Evolutionary conservation across 257 asterid species (phyloP), one percentile per base, ranked within the genome.

Genomic region (Echium plantagineum): DNA sequence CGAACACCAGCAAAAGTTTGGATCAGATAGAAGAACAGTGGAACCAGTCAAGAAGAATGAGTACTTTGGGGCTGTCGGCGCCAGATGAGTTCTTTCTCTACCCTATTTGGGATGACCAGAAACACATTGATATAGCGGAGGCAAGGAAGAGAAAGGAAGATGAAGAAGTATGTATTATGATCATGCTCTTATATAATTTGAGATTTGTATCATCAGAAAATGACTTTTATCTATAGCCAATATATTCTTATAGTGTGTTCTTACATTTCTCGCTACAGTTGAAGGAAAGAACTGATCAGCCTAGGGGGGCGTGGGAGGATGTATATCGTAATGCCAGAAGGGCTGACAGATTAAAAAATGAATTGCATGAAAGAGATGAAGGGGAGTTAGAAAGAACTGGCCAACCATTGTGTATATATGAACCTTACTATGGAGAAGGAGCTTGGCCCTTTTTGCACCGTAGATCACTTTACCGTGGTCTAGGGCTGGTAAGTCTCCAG

Each of bases 361-460:
- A 78, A 16, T 80, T 86, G 77, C 99, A 81, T 55, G 99, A 89
- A 77, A 84, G 97, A 77, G 97, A 89, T 66, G 99, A 86, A 55
- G 97, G 91, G 58, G 99, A 93, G 72, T 94, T 93, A 54, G 97
- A 81, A 70, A 93, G 99, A 75, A 89, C 95, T 0, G 97, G 94
- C 57, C 99, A 93, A 67, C 94, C 97, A 7, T 74, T 93, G 48
- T 80, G 86, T 76, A 93, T 93, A 18, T 93, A 93, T 53, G 99
- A 93, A 75, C 97, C 99, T 30, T 89, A 75, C 74, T 76, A 74
- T 63, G 99, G 97, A 59, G 84, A 74, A 62, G 97, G 99, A 72
- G 77, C 88, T 31, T 93, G 97, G 99, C 95, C 88, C 65, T 93
- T 93, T 75, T 77, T 93, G 83, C 99, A 89, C 71, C 63, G 17